Evolutionary conservation across 768 basidiomycete species (phyloP), one percentile per base, ranked within the genome.

Genomic region (Kwoniella sp.): DNA sequence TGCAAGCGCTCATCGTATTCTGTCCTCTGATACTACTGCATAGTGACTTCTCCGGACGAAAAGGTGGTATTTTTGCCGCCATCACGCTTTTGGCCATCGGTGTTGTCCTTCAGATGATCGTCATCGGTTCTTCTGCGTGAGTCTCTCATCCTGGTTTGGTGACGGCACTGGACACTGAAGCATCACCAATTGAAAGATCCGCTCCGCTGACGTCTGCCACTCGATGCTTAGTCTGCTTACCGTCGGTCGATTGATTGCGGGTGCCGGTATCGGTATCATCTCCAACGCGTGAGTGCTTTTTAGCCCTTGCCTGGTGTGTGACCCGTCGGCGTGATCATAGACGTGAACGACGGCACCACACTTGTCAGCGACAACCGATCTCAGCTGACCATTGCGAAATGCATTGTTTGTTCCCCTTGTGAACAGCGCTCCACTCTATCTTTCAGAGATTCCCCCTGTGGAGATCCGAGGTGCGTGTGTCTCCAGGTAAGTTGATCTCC

Each of bases 401-500:
- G 41, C 41, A 17, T 45, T 17, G 15, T 45, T 45, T 17, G 20
- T 17, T 45, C n/a, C n/a, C n/a, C n/a, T n/a, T n/a, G n/a, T 45
- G 41, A 45, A 51, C 55, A 74, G 72, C 51, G 74, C 77, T 20
- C 79, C 81, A 1, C 70, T 81, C 29, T 81, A 81, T 65, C 67
- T 81, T 28, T 78, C 76, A 25, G 81, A 81, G 56, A 74, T 80
- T 38, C 73, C 77, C 26, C 81, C 81, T 34, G 68, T 73, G 8
- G 76, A 71, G 52, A 78, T 81, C 55, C 75, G 81, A 63, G 81
- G 79, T 41, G 68, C 72, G 20, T 66, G 75, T 61, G 81, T 81
- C 7, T 69, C 74, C n/a, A 62, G 59, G 63, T 70, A 55, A 5
- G 60, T 59, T 60, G 4, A 15, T 25, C 3, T 23, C 15, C 8